phyloP scores from a whole-genome alignment of 495 filamentous ascomycete species.

The Trichoderma gamsii region DNA sequence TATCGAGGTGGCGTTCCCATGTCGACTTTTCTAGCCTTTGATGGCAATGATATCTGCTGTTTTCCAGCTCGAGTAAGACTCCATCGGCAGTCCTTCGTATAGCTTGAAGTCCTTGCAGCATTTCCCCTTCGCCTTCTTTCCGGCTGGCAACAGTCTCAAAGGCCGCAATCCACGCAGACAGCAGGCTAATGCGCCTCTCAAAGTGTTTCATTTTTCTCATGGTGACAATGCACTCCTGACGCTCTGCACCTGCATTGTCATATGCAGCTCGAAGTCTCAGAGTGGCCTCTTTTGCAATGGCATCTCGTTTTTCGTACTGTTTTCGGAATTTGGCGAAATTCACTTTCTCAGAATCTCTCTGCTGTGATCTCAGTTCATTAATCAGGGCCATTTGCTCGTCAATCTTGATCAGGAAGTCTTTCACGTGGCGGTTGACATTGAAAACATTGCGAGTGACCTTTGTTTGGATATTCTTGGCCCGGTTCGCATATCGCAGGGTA shows the following conservation, averaged over 20 bases:
- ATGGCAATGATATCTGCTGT: constrained; percentile 82
- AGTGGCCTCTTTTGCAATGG: constrained; percentile 73
- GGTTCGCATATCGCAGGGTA: constrained; percentile 92
- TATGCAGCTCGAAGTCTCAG: constrained; percentile 73
- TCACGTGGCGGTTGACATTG: constrained; percentile 98
- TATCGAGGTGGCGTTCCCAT: constrained; percentile 82
- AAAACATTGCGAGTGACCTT: constrained; percentile 98
- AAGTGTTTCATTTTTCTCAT: constrained; percentile 82
- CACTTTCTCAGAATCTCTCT: constrained; percentile 79
- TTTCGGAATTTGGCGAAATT: constrained; percentile 89
- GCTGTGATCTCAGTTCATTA: constrained; percentile 85
- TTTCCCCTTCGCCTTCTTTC: constrained; percentile 60
- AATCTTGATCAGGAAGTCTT: constrained; percentile 95
- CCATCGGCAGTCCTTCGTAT: constrained; percentile 86
- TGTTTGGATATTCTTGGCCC: constrained; percentile 99
- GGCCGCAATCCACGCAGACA: constrained; percentile 87
- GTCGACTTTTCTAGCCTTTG: constrained; percentile 69
- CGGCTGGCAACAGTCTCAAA: constrained; percentile 78
- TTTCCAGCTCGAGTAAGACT: constrained; percentile 79
- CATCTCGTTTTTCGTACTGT: constrained; percentile 74
- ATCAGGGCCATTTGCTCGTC: constrained; percentile 91
- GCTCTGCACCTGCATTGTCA: constrained; percentile 71
- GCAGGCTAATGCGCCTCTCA: constrained; percentile 72
- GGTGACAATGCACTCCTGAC: constrained; percentile 67
- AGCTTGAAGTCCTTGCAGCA: constrained; percentile 57